Conservation (phyloP, 768 basidiomycete genomes). For the Lenzites betulinus region DNA sequence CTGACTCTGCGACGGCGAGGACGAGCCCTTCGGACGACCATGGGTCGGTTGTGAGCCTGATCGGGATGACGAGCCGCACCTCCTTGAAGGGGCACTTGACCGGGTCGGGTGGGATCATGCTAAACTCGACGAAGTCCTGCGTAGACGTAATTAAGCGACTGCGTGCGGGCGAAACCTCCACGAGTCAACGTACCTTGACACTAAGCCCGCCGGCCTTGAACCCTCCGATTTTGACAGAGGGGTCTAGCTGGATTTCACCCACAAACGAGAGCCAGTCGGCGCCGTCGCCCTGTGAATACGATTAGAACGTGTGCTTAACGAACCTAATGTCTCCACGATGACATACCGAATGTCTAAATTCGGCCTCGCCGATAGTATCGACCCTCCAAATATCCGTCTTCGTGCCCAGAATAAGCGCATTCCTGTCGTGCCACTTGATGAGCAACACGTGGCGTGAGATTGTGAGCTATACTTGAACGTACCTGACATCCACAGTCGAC, state of each 20-base stretch:
- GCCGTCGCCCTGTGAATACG: slow-evolving; percentile 54
- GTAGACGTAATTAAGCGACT: no score
- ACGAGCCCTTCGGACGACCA: slow-evolving; percentile 44
- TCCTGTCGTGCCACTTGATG: slow-evolving; percentile 35
- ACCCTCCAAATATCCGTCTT: slow-evolving; percentile 74
- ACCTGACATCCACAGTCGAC: slow-evolving; percentile 64
- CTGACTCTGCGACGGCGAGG: slow-evolving; percentile 18
- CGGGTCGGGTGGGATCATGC: slow-evolving; percentile 59
- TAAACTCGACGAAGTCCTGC: slow-evolving; percentile 70
- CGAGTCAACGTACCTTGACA: slow-evolving; percentile 50
- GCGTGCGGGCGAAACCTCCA: no score
- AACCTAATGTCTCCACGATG: background rate
- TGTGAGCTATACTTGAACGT: slow-evolving; percentile 13
- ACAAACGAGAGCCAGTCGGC: slow-evolving; percentile 60
- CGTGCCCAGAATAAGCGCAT: slow-evolving; percentile 47
- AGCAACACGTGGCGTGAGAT: background rate
- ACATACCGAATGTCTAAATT: slow-evolving; percentile 58
- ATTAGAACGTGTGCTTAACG: background rate
- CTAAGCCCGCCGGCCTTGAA: slow-evolving; percentile 67
- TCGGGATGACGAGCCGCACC: slow-evolving; percentile 60
- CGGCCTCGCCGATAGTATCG: slow-evolving; percentile 64
- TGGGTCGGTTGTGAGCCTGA: slow-evolving; percentile 64
- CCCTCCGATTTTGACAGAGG: slow-evolving; percentile 53
- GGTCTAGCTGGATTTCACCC: slow-evolving; percentile 59
- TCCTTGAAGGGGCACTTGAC: slow-evolving; percentile 57